Base-by-base conservation (phyloP, 73 alveolate genomes). In the Breviolum minutum region DNA sequence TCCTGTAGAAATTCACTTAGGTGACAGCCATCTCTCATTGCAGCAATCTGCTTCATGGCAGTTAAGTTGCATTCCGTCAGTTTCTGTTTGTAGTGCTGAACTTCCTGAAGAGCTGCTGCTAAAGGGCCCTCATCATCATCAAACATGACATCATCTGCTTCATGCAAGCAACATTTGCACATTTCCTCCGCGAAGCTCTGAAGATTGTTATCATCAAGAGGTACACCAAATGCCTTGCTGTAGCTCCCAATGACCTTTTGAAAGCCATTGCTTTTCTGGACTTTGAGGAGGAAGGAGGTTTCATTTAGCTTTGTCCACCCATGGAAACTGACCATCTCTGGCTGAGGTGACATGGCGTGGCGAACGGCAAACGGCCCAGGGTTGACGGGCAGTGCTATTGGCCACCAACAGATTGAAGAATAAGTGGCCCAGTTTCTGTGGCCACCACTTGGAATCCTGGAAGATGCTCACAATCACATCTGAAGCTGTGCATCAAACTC, bases 1-100 rank as follows among this genome's bases (percentile, higher is more conserved):
- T 88, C 86, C 85, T 88, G 74, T 60, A 88, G 95, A 26, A 19
- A 27, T 16, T 88, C 95, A 30, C 70, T 66, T 61, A 64, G 22
- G 24, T 88, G 95, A 63, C 95, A 86, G 48, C 95, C 95, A 32
- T 88, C 95, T 24, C 95, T 69, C 95, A 88, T 88, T 5, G 95
- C 95, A 7, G 95, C 69, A 48, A 88, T 88, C 62, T 88, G 95
- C 71, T 88, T 88, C 85, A 88, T 69, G 69, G 95, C 95, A 6
- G 95, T 29, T 13, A 88, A 68, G 95, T 88, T 88, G 85, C 95
- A 88, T 5, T 64, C 84, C 17, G 10, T 68, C 81, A 88, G 95
- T 76, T 88, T 88, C 85, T 88, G 95, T 40, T 88, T 88, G 95
- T 88, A 88, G 69, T 68, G 85, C 85, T 88, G 70, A 32, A 88